Conservation (phyloP, 192 early-diverging fungal species). For the Coemansia sp. region DNA sequence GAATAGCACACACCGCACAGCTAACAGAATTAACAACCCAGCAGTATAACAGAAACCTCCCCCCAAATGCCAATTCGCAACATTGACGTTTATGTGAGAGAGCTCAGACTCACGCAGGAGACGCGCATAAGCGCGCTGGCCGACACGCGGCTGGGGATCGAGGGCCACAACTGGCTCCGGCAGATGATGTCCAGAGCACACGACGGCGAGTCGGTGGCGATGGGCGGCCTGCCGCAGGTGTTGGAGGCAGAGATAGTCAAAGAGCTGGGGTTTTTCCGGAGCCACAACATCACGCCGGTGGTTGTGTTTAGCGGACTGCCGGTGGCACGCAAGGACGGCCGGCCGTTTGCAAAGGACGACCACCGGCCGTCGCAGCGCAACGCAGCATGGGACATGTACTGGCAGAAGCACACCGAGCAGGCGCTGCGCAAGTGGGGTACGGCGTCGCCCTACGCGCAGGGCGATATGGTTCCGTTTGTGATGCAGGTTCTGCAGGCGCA, state of each 20-base stretch:
- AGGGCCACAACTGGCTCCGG: slow-evolving; percentile 78
- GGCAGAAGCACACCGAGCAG: slow-evolving; percentile 58
- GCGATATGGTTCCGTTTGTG: slow-evolving; percentile 66
- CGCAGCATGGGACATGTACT: slow-evolving; percentile 69
- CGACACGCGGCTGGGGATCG: slow-evolving; percentile 73
- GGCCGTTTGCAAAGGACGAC: slow-evolving; percentile 67
- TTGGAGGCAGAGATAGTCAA: slow-evolving; percentile 62
- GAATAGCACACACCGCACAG: not conserved
- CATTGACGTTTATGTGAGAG: slow-evolving; percentile 49
- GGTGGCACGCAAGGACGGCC: slow-evolving; percentile 65
- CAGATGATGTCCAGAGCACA: slow-evolving; percentile 59
- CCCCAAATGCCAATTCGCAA: slow-evolving; percentile 46
- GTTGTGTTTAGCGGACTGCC: slow-evolving; percentile 77
- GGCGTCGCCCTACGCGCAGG: slow-evolving; percentile 56
- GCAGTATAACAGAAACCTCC: not conserved
- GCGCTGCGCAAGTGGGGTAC: slow-evolving; percentile 61
- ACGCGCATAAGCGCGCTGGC: slow-evolving; percentile 59
- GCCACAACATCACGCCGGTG: slow-evolving; percentile 66
- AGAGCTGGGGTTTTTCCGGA: slow-evolving; percentile 61
- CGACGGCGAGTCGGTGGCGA: slow-evolving; percentile 61
- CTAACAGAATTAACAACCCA: not conserved
- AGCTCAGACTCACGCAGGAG: slow-evolving; percentile 61
- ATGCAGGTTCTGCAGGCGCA: slow-evolving; percentile 68
- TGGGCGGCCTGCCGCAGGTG: slow-evolving; percentile 66
- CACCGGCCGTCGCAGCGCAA: slow-evolving; percentile 59